Base-by-base conservation (phyloP, 805 yeast genomes). In the Kodamaea laetipori region DNA sequence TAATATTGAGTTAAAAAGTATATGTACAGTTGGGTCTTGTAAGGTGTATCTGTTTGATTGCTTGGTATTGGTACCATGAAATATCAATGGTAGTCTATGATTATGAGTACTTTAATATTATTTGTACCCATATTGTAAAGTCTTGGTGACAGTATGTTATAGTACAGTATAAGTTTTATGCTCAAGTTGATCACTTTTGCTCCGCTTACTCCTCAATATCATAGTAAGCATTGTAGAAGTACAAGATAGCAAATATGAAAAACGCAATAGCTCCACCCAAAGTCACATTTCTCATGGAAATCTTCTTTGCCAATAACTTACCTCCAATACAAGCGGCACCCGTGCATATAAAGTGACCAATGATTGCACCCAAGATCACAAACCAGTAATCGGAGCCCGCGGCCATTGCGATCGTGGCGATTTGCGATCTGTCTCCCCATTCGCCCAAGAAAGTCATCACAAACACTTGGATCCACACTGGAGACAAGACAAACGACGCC, bases 361-460 rank as follows among this genome's bases (percentile, higher is more conserved):
- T 63, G 28, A 89, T 80, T 15, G 95, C 96, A 48, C 99, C 99
- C 37, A 82, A 53, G 37, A 92, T 88, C 30, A 90, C 95, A 53
- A 75, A 74, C 90, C 94, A 83, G 67, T 89, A 94, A 63, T 90
- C 86, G 34, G 89, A 82, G 30, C 97, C 97, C 1, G 99, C 96
- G 41, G 98, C 97, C 95, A 94, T 86, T 31, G 98, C 98, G 56
- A 94, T 90, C 25, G 97, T 94, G 34, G 97, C 96, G 44, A 94
- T 89, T 69, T 94, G 99, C 9, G 97, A 90, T 57, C 99, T 82
- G 66, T 94, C 99, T 40, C 99, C 99, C 95, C 98, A 90, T 69
- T 94, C 99, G 48, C 97, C 99, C 39, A 94, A 70, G 63, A 94
- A 94, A 4, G 96, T 88, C 98, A 94, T 92, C 42, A 81, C 81